Conservation (phyloP, 192 early-diverging fungal species). For the Coemansia sp. region DNA sequence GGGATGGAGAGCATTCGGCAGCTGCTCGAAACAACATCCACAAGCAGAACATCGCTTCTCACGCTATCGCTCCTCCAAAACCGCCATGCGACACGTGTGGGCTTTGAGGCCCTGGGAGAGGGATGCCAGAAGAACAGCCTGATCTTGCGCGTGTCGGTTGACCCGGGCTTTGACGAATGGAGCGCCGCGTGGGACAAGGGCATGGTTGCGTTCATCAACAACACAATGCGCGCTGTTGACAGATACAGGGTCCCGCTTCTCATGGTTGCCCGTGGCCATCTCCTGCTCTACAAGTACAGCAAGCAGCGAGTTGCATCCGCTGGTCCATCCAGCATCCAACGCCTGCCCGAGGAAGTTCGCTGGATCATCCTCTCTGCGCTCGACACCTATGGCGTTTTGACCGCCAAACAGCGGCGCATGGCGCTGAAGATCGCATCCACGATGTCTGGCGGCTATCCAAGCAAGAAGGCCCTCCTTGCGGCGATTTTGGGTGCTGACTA, state of each 20-base stretch:
- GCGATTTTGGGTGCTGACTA: conserved; percentile 25
- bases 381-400: conserved; percentile 20
- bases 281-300: conserved; percentile 10
- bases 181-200: conserved; percentile 18
- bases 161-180: conserved; percentile 37
- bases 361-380: conserved; percentile 12
- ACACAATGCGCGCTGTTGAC: conserved; percentile 28
- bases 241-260: conserved; percentile 31
- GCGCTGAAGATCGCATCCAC: conserved; percentile 19
- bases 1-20: conserved; percentile 8
- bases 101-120: conserved; percentile 8
- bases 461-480: conserved; percentile 12
- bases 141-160: conserved; percentile 25
- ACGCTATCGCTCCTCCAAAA: conserved; percentile 30
- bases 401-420: conserved; percentile 10
- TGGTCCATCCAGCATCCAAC: not conserved
- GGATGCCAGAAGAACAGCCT: conserved; percentile 11
- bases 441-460: not conserved
- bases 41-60: conserved; percentile 15
- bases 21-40: conserved; percentile 12
- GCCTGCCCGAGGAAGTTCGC: conserved; percentile 26
- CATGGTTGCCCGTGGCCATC: conserved; percentile 32
- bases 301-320: not conserved
- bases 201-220: conserved; percentile 19
- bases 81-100: conserved; percentile 10